Evolutionary conservation across 2,329 filamentous ascomycete species (phyloP).

Genomic region (Drechmeria coniospora): DNA sequence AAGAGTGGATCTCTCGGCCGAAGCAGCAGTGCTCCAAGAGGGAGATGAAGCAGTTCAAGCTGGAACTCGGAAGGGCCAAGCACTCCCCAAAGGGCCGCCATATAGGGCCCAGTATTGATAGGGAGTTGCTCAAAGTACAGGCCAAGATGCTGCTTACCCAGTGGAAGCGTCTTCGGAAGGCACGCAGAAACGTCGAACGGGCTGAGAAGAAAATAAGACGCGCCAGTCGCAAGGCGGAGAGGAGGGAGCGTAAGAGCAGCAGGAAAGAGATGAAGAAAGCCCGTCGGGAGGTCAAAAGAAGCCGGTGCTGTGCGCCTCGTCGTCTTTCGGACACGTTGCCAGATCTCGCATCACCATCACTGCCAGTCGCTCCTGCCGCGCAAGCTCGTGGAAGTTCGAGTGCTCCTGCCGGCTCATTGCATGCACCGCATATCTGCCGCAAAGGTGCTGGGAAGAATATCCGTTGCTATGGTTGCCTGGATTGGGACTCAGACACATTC

Average conservation of each 20-base stretch:
- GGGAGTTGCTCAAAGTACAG: constrained; percentile 23
- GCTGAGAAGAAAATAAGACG: constrained; percentile 16
- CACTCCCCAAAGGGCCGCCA: constrained; percentile 2
- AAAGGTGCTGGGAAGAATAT: too few relatives aligned
- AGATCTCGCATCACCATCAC: constrained; percentile 2
- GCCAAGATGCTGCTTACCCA: constrained; percentile 28
- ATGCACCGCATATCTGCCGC: too few relatives aligned
- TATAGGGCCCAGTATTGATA: constrained; percentile 8
- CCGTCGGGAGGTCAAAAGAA: constrained; percentile 14
- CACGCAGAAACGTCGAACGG: constrained; percentile 15
- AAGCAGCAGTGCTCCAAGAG: constrained; percentile 32
- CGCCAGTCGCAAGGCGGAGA: constrained; percentile 14
- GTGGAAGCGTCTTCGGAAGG: constrained; percentile 22
- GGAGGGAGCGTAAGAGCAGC: constrained; percentile 16
- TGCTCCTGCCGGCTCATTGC: too few relatives aligned
- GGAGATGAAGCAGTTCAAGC: constrained; percentile 23
- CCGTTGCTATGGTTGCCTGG: too few relatives aligned
- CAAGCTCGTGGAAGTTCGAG: too few relatives aligned
- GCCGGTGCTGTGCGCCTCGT: constrained; percentile 3
- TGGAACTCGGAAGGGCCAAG: constrained; percentile 27
- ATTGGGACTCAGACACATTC: too few relatives aligned
- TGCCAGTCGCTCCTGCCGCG: neutral
- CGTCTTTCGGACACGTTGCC: too few relatives aligned
- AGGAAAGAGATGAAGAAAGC: constrained; percentile 15
- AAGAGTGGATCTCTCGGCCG: constrained; percentile 33